Evolutionary conservation across 805 yeast species (phyloP).

Genomic region (Kluyveromyces starmeri): DNA sequence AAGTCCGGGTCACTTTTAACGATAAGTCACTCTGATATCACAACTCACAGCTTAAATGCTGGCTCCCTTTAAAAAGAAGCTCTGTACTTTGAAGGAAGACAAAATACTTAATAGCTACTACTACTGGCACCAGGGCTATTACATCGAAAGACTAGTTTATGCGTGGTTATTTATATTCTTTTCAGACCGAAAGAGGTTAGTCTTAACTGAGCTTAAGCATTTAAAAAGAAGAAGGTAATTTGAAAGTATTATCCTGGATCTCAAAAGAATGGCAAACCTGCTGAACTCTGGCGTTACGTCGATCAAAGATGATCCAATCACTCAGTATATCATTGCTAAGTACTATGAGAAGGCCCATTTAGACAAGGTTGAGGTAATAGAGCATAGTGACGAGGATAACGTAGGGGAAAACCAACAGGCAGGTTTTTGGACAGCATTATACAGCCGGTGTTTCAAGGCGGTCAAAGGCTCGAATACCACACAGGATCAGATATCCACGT

Average conservation of each 20-base stretch:
- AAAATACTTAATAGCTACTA: too few relatives aligned
- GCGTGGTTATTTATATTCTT: too few relatives aligned
- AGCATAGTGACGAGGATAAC: background rate
- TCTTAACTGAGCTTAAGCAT: too few relatives aligned
- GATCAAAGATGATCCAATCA: slow-evolving; percentile 16
- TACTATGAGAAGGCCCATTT: slow-evolving; percentile 11
- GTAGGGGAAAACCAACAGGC: background rate
- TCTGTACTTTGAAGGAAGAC: too few relatives aligned
- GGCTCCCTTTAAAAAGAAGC: too few relatives aligned
- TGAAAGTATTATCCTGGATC: too few relatives aligned
- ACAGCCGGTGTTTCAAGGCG: slow-evolving; percentile 3
- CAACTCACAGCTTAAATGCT: too few relatives aligned
- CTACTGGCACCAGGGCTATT: too few relatives aligned
- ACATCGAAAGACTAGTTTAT: too few relatives aligned
- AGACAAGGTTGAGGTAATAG: background rate
- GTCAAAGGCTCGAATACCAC: slow-evolving; percentile 24
- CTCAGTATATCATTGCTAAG: slow-evolving; percentile 16
- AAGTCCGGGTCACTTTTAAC: background rate
- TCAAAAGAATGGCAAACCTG: background rate
- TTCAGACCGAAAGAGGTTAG: too few relatives aligned
- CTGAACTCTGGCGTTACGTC: background rate
- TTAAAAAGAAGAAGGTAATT: too few relatives aligned
- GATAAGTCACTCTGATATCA: too few relatives aligned
- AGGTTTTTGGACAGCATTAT: slow-evolving; percentile 1
- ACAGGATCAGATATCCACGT: slow-evolving; percentile 30